A percentile compares a stretch with the other conserved stretches of the same genome.
phyloP scores from a whole-genome alignment of 164 flowering plant species.

The Nymphaea colorata region DNA sequence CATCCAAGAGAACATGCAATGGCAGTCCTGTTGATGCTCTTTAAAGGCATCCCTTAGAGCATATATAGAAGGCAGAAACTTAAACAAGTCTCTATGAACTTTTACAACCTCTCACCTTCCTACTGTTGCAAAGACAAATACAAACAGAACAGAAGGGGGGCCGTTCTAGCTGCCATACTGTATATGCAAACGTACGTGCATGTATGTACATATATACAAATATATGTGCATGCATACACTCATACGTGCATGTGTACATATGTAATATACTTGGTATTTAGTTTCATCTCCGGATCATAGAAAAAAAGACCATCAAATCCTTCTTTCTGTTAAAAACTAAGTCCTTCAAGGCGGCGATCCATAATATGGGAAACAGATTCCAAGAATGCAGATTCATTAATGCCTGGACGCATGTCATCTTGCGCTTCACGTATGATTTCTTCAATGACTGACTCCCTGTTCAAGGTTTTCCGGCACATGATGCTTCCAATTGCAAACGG shows the following conservation, averaged over 20 bases:
- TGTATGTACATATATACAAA: not conserved
- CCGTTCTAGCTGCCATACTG: not conserved
- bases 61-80: not conserved
- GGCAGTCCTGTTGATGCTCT: too few species aligned
- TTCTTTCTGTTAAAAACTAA: not conserved
- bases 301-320: not conserved
- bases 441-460: conserved; percentile 54
- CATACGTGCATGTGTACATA: conserved; percentile 5
- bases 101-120: not conserved
- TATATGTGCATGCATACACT: conserved; percentile 10
- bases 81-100: not conserved
- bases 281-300: not conserved
- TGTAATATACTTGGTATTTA: conserved; percentile 5
- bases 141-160: not conserved
- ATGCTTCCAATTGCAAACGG: conserved; percentile 64
- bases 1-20: too few species aligned
- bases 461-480: conserved; percentile 57
- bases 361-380: conserved; percentile 42
- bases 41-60: too few species aligned
- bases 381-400: conserved; percentile 41
- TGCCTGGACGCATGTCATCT: conserved; percentile 38
- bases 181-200: not conserved
- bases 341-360: conserved; percentile 43
- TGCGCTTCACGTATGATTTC: conserved; percentile 53
- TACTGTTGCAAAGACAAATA: not conserved